Evolutionary conservation across 2,329 filamentous ascomycete genomes (phyloP).

Genomic region (Scedosporium aurantiacum): DNA sequence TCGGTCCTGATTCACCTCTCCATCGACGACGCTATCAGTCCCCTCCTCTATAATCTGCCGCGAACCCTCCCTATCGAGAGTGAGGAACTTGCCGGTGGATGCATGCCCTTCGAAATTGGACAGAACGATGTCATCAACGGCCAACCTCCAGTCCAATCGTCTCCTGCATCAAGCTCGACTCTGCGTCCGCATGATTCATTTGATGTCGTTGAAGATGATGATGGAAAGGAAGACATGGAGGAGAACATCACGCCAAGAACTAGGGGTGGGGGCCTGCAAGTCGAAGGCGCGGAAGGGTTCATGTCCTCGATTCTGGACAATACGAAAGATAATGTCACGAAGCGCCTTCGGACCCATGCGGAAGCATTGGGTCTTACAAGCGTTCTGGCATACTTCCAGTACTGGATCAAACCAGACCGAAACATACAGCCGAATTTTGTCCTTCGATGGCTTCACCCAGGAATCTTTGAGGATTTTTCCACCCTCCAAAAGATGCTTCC

Average conservation of each 20-base stretch:
- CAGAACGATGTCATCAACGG: constrained; percentile 8
- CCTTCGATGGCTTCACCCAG: constrained; percentile 63
- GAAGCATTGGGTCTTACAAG: constrained; percentile 17
- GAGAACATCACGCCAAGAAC: constrained; percentile 13
- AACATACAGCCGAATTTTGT: constrained; percentile 37
- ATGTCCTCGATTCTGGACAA: constrained; percentile 20
- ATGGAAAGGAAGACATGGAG: constrained; percentile 11
- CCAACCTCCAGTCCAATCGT: not conserved
- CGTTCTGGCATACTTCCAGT: constrained; percentile 16
- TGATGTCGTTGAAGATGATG: constrained; percentile 13
- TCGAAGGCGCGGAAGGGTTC: constrained; percentile 27
- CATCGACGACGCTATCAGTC: constrained; percentile 61
- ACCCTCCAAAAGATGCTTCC: constrained; percentile 26
- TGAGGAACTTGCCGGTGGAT: constrained; percentile 5
- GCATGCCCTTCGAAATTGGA: constrained; percentile 8
- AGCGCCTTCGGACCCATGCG: constrained; percentile 18
- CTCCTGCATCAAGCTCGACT: not conserved
- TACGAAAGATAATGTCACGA: constrained; percentile 25
- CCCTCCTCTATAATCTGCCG: constrained; percentile 69
- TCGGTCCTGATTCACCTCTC: constrained; percentile 65
- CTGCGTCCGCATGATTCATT: constrained; percentile 10
- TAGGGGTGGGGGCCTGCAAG: constrained; percentile 13
- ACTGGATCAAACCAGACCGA: constrained; percentile 17
- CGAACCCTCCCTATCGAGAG: constrained; percentile 50
- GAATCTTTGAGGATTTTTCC: constrained; percentile 63